A percentile compares a stretch with the other conserved stretches of the same genome.
These are phyloP conservation scores for Flueggea neowawraea DNA, from an alignment of 441 rosid genomes.

Conservation along the genomic window DNA sequence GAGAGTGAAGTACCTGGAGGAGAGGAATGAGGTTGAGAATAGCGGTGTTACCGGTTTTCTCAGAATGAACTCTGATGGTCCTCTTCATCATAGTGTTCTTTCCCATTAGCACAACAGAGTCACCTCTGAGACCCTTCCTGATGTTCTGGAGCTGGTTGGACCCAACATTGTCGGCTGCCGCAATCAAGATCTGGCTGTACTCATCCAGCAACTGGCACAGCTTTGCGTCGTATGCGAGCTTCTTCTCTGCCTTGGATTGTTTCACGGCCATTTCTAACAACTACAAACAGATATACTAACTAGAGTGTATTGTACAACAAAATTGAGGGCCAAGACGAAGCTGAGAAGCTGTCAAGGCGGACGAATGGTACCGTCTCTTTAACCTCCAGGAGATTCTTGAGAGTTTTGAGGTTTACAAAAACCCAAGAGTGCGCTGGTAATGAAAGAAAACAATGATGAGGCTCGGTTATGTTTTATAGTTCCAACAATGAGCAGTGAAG, in stretches of 20 bases:
- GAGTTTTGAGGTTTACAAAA: too few species aligned
- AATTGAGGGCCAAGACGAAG: constrained; percentile 83
- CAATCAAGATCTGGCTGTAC: constrained; percentile 75
- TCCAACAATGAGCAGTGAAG: not conserved
- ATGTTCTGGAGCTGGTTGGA: constrained; percentile 94
- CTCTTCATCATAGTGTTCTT: constrained; percentile 99
- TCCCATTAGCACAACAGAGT: constrained; percentile 88
- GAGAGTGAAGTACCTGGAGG: constrained; percentile 49
- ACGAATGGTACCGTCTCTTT: constrained; percentile 77
- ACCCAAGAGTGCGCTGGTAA: not conserved
- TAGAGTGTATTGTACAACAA: constrained; percentile 8
- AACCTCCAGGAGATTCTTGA: constrained; percentile 39
- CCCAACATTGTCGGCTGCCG: constrained; percentile 92
- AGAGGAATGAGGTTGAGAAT: constrained; percentile 73
- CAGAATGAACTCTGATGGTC: constrained; percentile 72
- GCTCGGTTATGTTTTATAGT: not conserved
- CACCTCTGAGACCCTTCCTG: constrained; percentile 75
- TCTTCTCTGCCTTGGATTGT: constrained; percentile 78
- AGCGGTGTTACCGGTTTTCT: constrained; percentile 59
- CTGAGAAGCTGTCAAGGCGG: constrained; percentile 73
- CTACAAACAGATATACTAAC: not conserved
- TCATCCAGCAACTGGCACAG: constrained; percentile 78
- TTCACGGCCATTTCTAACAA: constrained; percentile 43
- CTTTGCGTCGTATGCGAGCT: constrained; percentile 77
- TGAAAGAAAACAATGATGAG: not conserved